phyloP scores from a whole-genome alignment of 2,329 filamentous ascomycete genomes.

The Diaporthe vexans region DNA sequence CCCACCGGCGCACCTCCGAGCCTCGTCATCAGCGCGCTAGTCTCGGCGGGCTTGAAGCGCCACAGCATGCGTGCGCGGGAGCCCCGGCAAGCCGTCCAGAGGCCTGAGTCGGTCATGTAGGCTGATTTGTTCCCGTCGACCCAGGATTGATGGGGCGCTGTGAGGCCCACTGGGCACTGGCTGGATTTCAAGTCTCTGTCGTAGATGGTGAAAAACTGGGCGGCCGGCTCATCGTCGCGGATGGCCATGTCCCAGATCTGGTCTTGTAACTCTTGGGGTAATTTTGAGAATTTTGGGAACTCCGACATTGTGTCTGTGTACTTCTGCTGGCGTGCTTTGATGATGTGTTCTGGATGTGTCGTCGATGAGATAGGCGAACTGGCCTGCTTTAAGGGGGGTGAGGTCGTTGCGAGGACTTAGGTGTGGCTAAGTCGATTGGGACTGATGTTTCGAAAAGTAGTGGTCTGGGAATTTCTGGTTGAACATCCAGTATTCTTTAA shows the following conservation, averaged over 20 bases:
- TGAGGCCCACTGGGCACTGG: neutral
- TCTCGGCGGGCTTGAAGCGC: neutral
- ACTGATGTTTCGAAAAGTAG: too few relatives aligned
- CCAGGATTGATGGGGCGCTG: neutral
- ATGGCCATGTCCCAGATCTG: neutral
- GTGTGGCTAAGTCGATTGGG: too few relatives aligned
- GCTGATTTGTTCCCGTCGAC: neutral
- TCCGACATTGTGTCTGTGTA: neutral
- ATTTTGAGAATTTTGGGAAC: neutral
- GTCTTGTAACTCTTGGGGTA: neutral
- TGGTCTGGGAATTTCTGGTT: too few relatives aligned
- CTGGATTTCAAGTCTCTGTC: neutral
- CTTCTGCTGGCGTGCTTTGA: too few relatives aligned
- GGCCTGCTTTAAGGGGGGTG: neutral
- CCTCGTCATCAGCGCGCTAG: neutral
- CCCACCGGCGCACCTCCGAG: fast-evolving
- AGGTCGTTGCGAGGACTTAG: neutral
- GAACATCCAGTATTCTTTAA: too few relatives aligned
- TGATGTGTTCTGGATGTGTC: neutral
- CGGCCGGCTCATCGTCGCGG: neutral
- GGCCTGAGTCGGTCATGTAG: conserved; percentile 4
- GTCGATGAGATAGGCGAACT: too few relatives aligned
- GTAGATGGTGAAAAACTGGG: conserved; percentile 4
- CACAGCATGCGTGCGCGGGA: neutral
- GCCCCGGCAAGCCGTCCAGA: conserved; percentile 4